Conservation (phyloP, 2,329 filamentous ascomycete genomes). For the Colletotrichum australisinense region DNA sequence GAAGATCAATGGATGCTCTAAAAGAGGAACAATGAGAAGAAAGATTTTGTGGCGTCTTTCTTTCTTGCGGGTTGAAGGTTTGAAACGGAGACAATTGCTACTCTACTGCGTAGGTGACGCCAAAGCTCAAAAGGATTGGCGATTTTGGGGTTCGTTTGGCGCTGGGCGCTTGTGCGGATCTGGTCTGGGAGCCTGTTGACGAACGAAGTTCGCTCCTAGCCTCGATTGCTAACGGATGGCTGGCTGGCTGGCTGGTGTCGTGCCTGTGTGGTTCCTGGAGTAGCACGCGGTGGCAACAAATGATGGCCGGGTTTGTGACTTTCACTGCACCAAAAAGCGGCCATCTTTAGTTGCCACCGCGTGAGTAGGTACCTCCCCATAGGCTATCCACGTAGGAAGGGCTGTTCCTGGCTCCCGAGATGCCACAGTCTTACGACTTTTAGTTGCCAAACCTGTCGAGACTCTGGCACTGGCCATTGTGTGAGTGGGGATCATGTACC, state of each 20-base stretch:
- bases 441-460: neutral
- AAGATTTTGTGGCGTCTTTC: neutral
- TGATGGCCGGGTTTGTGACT: too few relatives aligned
- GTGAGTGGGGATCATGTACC: neutral
- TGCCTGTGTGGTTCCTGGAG: neutral
- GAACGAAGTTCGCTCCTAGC: neutral
- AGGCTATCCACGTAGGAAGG: neutral
- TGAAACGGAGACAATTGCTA: neutral
- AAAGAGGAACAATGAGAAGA: neutral
- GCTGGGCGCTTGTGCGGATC: neutral
- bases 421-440: neutral
- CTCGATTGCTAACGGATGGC: neutral
- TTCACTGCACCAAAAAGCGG: too few relatives aligned
- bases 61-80: neutral
- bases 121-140: neutral
- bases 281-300: too few relatives aligned
- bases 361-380: too few relatives aligned
- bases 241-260: too few relatives aligned
- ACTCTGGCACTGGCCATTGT: neutral
- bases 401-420: neutral
- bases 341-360: too few relatives aligned
- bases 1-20: neutral
- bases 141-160: neutral
- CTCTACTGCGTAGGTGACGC: too few relatives aligned
- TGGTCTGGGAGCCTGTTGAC: neutral